Conservation (phyloP, 2,329 filamentous ascomycete species). For the Aspergillus unguis region DNA sequence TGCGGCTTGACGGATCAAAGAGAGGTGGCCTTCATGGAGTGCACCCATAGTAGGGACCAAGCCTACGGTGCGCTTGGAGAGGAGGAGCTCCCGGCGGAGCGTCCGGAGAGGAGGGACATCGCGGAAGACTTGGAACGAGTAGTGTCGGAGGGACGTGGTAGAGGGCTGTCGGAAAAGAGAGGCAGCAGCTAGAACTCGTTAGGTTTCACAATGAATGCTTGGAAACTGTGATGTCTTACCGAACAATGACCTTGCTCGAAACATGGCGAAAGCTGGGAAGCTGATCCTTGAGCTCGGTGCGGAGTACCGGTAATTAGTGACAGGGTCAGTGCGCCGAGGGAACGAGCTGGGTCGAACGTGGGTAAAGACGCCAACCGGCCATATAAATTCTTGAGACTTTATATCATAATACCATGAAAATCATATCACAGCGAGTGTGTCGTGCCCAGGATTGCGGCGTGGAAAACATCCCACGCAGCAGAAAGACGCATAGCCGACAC, state of each 20-base stretch:
- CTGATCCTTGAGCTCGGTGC: slow-evolving; percentile 12
- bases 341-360: not conserved
- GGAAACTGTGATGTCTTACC: slow-evolving; percentile 21
- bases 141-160: slow-evolving; percentile 6
- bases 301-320: not conserved
- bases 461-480: slow-evolving; percentile 3
- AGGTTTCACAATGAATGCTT: slow-evolving; percentile 9
- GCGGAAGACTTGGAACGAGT: slow-evolving; percentile 60
- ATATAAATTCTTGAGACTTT: not conserved
- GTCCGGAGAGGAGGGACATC: slow-evolving; percentile 67
- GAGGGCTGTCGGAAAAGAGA: slow-evolving; percentile 22
- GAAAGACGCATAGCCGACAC: not conserved
- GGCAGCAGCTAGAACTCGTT: slow-evolving; percentile 19
- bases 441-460: slow-evolving; percentile 11
- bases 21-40: slow-evolving; percentile 86
- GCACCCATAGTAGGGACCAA: slow-evolving; percentile 98
- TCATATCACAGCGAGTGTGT: not conserved
- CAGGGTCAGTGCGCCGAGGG: not conserved
- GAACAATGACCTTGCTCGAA: slow-evolving; percentile 27
- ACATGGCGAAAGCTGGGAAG: slow-evolving; percentile 25
- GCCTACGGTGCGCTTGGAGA: slow-evolving; percentile 69
- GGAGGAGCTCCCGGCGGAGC: slow-evolving; percentile 64
- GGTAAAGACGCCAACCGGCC: no score
- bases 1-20: slow-evolving; percentile 79
- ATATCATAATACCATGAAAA: not conserved